Percentiles rank a stretch among this genome's conserved stretches.
Conservation (phyloP, 495 filamentous ascomycete species). For the Alectoria sarmentosa region DNA sequence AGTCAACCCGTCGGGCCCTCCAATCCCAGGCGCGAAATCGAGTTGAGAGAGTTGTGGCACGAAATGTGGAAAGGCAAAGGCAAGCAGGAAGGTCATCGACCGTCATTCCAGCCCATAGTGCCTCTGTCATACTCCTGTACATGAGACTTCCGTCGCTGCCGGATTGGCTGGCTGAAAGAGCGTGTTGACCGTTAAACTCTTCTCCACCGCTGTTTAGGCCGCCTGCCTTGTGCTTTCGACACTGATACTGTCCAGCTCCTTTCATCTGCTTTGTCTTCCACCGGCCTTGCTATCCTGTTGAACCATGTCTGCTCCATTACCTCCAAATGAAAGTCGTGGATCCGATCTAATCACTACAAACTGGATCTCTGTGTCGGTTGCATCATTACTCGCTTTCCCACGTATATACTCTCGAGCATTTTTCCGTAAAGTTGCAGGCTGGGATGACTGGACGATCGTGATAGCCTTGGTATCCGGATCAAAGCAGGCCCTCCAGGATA, state of each 20-base stretch:
- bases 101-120: background rate
- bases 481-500: background rate
- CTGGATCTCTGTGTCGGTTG: slow-evolving; percentile 2
- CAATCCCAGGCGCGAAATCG: background rate
- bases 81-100: background rate
- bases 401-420: background rate
- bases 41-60: background rate
- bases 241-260: background rate
- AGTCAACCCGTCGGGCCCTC: background rate
- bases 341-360: background rate
- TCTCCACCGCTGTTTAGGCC: background rate
- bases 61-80: slow-evolving; percentile 3
- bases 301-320: background rate
- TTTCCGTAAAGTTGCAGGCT: background rate
- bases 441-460: slow-evolving; percentile 2
- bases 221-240: background rate
- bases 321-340: background rate
- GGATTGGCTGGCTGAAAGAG: background rate
- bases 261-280: background rate
- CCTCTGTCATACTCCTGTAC: background rate
- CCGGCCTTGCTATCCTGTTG: background rate
- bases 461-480: background rate
- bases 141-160: background rate
- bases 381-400: background rate
- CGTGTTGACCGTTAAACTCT: background rate